Conservation (phyloP, 306 rosid genomes). For the Comarum palustre region DNA sequence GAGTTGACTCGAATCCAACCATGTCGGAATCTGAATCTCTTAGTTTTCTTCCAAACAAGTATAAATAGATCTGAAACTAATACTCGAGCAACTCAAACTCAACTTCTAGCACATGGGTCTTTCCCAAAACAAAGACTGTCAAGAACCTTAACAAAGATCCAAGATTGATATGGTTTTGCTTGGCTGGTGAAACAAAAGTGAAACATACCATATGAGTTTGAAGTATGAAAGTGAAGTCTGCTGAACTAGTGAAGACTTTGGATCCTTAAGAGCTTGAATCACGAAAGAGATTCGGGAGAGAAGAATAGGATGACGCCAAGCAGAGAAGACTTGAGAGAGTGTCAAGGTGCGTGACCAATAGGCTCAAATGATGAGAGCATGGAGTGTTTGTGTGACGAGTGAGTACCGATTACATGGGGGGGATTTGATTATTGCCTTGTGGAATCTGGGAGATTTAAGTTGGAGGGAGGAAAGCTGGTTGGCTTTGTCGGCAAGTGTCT, state of each 20-base stretch:
- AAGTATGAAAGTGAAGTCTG: neutral
- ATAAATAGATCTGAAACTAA: constrained; percentile 34
- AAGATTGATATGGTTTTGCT: neutral
- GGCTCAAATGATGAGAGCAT: neutral
- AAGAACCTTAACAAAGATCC: neutral
- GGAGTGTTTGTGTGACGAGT: neutral
- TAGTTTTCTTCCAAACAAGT: constrained; percentile 2
- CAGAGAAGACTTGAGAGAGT: neutral
- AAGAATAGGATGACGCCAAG: neutral
- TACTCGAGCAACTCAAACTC: neutral
- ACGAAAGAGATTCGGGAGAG: neutral
- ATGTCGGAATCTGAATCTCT: neutral
- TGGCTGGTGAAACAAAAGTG: neutral
- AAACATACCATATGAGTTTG: neutral
- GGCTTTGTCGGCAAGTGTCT: neutral
- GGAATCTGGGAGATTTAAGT: too few relatives aligned
- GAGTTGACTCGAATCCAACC: constrained; percentile 1
- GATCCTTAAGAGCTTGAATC: neutral
- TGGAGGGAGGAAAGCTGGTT: neutral
- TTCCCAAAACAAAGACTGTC: neutral
- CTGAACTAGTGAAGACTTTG: neutral
- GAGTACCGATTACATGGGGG: neutral
- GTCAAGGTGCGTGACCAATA: neutral
- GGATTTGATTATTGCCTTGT: too few relatives aligned
- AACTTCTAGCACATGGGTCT: neutral